Evolutionary conservation across 1,139 yeast species (phyloP), one percentile per base, ranked within the genome.

Genomic region (Wickerhamomyces sp.): DNA sequence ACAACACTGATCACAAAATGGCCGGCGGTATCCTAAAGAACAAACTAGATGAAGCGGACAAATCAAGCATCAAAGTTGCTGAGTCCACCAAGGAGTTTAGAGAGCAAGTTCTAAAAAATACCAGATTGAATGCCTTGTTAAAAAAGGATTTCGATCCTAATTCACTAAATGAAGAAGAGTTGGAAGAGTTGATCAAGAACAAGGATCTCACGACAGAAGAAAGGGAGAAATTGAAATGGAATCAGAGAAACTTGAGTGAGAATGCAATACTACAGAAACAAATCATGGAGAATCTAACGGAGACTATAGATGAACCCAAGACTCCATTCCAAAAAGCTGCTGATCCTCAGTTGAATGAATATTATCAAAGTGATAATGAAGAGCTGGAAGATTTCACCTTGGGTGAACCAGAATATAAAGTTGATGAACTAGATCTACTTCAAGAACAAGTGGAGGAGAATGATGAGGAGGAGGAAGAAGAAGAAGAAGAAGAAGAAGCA

Each of bases 311-410:
- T 58, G 99, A 93, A 65, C 99, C 99, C 34, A 93, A 93, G 71
- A 93, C 99, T 2, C 99, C 99, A 4, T 93, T 86, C 62, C 95
- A 88, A 61, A 96, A 95, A 23, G 95, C 97, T 0, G 86, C 88
- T 39, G 86, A 88, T 57, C 95, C 94, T 3, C 77, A 79, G 47
- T 78, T 81, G 11, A 97, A 91, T 55, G 94, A 91, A 62, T 90
- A 90, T 61, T 75, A 79, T 52, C 91, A 83, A 53, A 84, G 81
- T 42, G 93, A 83, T 36, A 83, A 76, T 10, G 85, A 78, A 29
- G 76, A 64, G 11, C 62, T 73, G 34, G 77, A 71, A 15, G 72
- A 65, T 35, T 73, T 79, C 50, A 65, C 73, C 14, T 60, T 81
- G 26, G 89, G 87, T 14, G 85, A 77, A 52, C 76, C 83, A 4